Evolutionary conservation across 2,329 filamentous ascomycete species (phyloP), one percentile per base, ranked within the genome.

Genomic region (Parascedosporium putredinis): DNA sequence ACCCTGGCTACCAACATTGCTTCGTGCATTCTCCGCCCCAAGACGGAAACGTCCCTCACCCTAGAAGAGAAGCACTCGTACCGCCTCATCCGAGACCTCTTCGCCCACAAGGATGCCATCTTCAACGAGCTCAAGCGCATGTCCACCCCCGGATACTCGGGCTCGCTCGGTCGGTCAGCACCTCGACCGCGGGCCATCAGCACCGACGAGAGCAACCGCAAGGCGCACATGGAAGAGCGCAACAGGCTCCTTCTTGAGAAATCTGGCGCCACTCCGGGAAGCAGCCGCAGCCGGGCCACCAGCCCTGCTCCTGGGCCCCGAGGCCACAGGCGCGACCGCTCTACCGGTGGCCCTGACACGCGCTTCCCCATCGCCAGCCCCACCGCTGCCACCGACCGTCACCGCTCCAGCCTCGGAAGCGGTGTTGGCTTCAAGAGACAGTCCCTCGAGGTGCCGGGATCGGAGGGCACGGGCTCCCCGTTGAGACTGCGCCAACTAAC

Each of bases 81-180:
- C 67, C 86, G 91, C 51, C 78, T 98, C 20, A 81, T 98, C 48
- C 85, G 89, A 48, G 93, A 98, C 62, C 76, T 98, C 10, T 93
- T 98, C 61, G 78, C 85, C 6, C 85, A 97, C 72, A 98, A 98
- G 67, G 88, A 95, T 54, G 79, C 86, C 53, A 95, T 98, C 61
- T 98, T 98, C 66, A 87, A 84, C 55, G 93, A 96, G 64, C 76
- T 98, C 55, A 98, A 98, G 74, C 89, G 93, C 57, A 86, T 89
- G 63, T 88, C 84, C 40, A 79, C 79, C 8, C 73, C 86, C 16
- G 80, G 75, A 10, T 80, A 85, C 58, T 77, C 78, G n/a, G 72
- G 75, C 40, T 83, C 83, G 1, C 62, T 75, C 25, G 62, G 60
- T 42, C 31, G 10, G n/a, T 71, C 71, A 45, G 69, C 67, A 55